Conservation (phyloP, 2,329 filamentous ascomycete genomes). For the Xylaria sp. region DNA sequence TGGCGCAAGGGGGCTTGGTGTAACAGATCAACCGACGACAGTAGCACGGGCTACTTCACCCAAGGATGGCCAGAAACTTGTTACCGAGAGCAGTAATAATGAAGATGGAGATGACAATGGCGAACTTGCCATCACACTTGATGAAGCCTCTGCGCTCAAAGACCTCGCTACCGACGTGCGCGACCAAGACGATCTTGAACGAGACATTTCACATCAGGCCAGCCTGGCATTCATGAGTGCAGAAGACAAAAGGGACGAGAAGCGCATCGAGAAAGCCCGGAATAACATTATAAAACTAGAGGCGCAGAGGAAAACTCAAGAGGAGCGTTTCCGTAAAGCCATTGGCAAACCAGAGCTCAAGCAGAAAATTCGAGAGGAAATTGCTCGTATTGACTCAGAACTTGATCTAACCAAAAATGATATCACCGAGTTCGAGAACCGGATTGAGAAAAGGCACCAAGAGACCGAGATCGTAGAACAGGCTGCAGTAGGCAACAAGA, state of each 20-base stretch:
- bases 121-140: constrained; percentile 48
- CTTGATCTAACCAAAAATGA: constrained; percentile 76
- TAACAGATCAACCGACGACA: constrained; percentile 5
- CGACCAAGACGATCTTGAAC: constrained; percentile 89
- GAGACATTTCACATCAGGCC: constrained; percentile 78
- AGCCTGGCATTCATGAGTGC: constrained; percentile 69
- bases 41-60: not conserved
- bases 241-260: constrained; percentile 72
- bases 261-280: constrained; percentile 69
- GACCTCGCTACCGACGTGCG: constrained; percentile 76
- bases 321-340: constrained; percentile 59
- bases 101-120: constrained; percentile 1
- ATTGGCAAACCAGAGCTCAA: constrained; percentile 62
- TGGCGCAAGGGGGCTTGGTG: not conserved
- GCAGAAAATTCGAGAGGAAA: constrained; percentile 70
- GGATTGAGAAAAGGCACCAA: constrained; percentile 80
- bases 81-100: not conserved
- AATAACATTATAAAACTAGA: constrained; percentile 69
- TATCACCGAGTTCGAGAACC: constrained; percentile 80
- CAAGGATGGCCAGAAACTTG: not conserved
- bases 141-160: constrained; percentile 70
- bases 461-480: constrained; percentile 58
- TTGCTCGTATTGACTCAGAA: constrained; percentile 72
- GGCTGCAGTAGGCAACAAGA: constrained; percentile 63
- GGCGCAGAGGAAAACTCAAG: constrained; percentile 69